phyloP scores from a whole-genome alignment of 192 early-diverging fungal genomes.

The Podila verticillata region DNA sequence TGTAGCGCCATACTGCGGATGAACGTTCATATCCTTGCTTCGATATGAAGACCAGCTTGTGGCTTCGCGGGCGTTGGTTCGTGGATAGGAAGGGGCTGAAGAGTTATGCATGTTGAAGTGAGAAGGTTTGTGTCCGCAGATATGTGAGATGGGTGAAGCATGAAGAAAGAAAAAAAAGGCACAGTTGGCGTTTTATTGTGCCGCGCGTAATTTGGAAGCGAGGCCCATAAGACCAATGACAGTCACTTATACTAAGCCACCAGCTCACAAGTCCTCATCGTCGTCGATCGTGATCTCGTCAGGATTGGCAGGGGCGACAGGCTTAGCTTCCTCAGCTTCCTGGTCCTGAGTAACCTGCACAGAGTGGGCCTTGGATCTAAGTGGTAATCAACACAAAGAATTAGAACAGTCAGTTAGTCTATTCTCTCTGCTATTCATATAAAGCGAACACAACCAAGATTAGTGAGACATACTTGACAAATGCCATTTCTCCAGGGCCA shows the following conservation, averaged over 20 bases:
- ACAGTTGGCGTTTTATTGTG: neutral
- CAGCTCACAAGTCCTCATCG: conserved; percentile 62
- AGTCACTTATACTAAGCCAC: conserved; percentile 4
- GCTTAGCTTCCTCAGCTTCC: conserved; percentile 11
- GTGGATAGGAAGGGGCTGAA: too few relatives aligned
- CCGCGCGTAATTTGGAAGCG: neutral
- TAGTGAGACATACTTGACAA: conserved; percentile 44
- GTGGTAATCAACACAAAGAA: neutral
- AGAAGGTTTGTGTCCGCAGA: neutral
- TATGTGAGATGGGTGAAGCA: neutral
- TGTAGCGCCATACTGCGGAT: too few relatives aligned
- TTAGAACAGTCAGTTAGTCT: neutral
- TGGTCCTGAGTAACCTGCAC: conserved; percentile 34
- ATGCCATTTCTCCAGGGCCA: conserved; percentile 46
- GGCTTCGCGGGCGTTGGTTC: too few relatives aligned
- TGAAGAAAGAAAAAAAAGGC: neutral
- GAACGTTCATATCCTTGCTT: too few relatives aligned
- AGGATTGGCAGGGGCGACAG: conserved; percentile 58
- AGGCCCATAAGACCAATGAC: neutral
- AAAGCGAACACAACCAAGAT: neutral
- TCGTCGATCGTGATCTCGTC: conserved; percentile 77
- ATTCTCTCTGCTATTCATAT: neutral
- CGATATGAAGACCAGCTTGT: too few relatives aligned
- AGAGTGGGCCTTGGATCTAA: conserved; percentile 42
- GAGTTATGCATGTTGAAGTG: too few relatives aligned